Evolutionary conservation across 495 filamentous ascomycete species (phyloP), one percentile per base, ranked within the genome.

Genomic region (Hypoxylon perforatum): DNA sequence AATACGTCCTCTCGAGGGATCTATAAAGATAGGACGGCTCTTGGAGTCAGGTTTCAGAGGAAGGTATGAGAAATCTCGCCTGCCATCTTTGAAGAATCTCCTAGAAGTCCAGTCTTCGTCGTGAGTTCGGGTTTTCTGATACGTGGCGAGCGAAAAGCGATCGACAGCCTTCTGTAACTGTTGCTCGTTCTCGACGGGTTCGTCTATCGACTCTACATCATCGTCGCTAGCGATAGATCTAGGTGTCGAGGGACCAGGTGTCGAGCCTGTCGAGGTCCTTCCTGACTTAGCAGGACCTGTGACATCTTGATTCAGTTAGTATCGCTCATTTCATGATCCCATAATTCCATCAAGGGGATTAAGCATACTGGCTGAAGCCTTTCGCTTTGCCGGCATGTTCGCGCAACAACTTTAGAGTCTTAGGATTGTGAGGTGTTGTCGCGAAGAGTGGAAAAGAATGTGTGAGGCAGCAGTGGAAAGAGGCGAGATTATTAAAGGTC

Each of bases 1-100:
- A 73, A 99, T 94, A 61, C 88, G 87, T 44, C 91, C 93, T 70
- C 89, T 91, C 19, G 82, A 71, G 0, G 92, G 92, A 76, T 97
- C 92, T 68, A 99, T 93, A 91, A 92, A 98, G 46, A 99, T 81
- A 19, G 95, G 95, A 11, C 95, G 89, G 65, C 90, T 90, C 44
- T 86, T 86, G 82, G 96, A 93, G 75, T 98, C 94, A 6, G 88
- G 86, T 76, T 97, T 98, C 61, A 99, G 83, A 19, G 82, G 75
- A 3, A 97, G 82, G 59, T 90, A 89, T 5, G 90, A 91, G 69
- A 94, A 93, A 76, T 99, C 94, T 14, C 79, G 78, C 39, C 78
- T 80, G 23, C 77, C 80, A 38, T 67, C 70, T 46, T 61, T 65
- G 3, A 71, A 71, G 35, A 85, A 85, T 61, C 77, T 76, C 50